phyloP scores from a whole-genome alignment of 2,329 filamentous ascomycete species.

The Diaporthe sp. region DNA sequence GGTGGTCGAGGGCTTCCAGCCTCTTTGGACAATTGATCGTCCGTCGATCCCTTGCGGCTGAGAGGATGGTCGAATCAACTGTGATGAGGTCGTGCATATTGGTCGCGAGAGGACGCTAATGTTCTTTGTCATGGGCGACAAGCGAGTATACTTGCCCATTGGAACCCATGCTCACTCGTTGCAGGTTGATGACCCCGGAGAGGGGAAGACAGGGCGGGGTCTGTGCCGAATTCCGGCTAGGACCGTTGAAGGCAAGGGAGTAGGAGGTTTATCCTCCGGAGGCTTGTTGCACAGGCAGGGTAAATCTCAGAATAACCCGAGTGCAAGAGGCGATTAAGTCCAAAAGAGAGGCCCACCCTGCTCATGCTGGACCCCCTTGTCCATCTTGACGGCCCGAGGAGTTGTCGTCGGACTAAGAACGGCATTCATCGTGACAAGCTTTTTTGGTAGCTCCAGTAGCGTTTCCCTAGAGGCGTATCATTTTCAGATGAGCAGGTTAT shows the following conservation, averaged over 20 bases:
- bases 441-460: not conserved
- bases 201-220: not conserved
- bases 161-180: not conserved
- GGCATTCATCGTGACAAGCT: not conserved
- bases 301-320: not conserved
- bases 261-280: too few species aligned
- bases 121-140: not conserved
- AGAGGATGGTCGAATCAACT: not conserved
- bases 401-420: not conserved
- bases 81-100: not conserved
- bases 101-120: not conserved
- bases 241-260: not conserved
- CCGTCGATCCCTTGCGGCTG: not conserved
- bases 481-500: not conserved
- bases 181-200: not conserved
- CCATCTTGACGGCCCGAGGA: not conserved
- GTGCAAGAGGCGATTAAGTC: not conserved
- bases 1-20: too few species aligned
- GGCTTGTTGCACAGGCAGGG: not conserved
- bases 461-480: not conserved
- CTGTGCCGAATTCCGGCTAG: not conserved
- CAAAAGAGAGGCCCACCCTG: not conserved
- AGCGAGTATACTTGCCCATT: too few species aligned
- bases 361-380: not conserved
- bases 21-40: constrained; percentile 7